Conservation (phyloP, 202 grass and related monocot genomes). For the Schoenoplectus tabernaemontani region DNA sequence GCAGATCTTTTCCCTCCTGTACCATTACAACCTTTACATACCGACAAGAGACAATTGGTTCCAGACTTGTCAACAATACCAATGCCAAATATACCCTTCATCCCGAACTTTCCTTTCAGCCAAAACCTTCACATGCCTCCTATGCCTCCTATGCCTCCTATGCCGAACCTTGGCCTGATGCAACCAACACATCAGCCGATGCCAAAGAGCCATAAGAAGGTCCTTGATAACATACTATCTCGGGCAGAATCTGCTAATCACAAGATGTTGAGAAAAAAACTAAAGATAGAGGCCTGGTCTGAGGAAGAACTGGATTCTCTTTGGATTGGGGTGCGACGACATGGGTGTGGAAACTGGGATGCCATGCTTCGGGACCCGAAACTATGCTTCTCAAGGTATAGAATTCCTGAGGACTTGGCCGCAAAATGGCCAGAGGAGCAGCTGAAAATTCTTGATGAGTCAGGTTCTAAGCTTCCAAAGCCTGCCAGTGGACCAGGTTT, state of each 20-base stretch:
- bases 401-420: constrained; percentile 59
- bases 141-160: constrained; percentile 55
- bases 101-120: constrained; percentile 77
- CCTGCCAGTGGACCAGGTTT: constrained; percentile 51
- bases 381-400: constrained; percentile 66
- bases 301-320: constrained; percentile 97
- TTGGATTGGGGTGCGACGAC: constrained; percentile 97
- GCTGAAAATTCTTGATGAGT: constrained; percentile 71
- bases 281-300: constrained; percentile 78
- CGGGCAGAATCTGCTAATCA: constrained; percentile 63
- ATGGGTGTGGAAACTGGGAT: constrained; percentile 96
- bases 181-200: constrained; percentile 58
- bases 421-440: constrained; percentile 82
- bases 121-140: constrained; percentile 56
- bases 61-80: constrained; percentile 35
- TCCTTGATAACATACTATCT: constrained; percentile 88
- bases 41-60: constrained; percentile 29
- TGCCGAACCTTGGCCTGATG: constrained; percentile 47
- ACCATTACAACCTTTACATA: not conserved
- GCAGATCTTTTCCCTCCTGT: constrained; percentile 63
- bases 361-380: constrained; percentile 88
- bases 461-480: constrained; percentile 46
- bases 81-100: constrained; percentile 55
- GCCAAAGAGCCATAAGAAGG: constrained; percentile 89
- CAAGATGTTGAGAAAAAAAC: constrained; percentile 73